These are phyloP conservation scores for Alternaria gansuensis DNA, from an alignment of 2,329 filamentous ascomycete species.

Conservation along the genomic window DNA sequence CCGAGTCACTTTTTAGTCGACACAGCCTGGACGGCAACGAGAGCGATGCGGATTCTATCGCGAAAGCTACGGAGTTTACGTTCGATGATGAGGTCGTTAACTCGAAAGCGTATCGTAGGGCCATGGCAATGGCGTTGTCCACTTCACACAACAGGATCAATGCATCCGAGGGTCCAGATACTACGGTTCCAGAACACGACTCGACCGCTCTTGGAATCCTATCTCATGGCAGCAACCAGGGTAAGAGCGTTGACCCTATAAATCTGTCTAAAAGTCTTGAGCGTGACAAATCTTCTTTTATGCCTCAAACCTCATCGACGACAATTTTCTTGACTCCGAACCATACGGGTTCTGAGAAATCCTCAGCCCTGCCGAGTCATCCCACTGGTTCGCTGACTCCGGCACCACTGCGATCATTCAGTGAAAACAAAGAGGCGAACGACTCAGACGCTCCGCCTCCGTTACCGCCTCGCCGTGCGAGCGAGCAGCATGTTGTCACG, in stretches of 20 bases:
- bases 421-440: constrained; percentile 8
- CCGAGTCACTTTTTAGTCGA: constrained; percentile 37
- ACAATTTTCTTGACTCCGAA: constrained; percentile 11
- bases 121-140: constrained; percentile 41
- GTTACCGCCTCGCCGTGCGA: constrained; percentile 35
- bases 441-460: constrained; percentile 18
- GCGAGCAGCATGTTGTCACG: constrained; percentile 14
- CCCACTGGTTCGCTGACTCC: constrained; percentile 1
- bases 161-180: constrained; percentile 3
- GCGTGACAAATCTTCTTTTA: constrained; percentile 28
- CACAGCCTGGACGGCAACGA: constrained; percentile 10
- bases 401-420: constrained; percentile 20
- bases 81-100: constrained; percentile 48
- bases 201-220: constrained; percentile 11
- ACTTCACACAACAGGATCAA: constrained; percentile 16
- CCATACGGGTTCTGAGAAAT: background rate
- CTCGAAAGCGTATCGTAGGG: constrained; percentile 45
- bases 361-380: background rate
- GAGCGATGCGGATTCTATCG: constrained; percentile 30
- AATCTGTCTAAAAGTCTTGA: constrained; percentile 27
- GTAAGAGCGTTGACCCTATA: background rate
- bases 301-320: constrained; percentile 26
- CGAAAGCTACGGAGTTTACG: constrained; percentile 38
- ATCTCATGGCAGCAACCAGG: background rate
- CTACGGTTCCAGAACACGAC: constrained; percentile 21